A percentile compares a stretch with the other conserved stretches of the same genome.
phyloP scores from a whole-genome alignment of 2,329 filamentous ascomycete genomes.

The Aspergillus sojae region DNA sequence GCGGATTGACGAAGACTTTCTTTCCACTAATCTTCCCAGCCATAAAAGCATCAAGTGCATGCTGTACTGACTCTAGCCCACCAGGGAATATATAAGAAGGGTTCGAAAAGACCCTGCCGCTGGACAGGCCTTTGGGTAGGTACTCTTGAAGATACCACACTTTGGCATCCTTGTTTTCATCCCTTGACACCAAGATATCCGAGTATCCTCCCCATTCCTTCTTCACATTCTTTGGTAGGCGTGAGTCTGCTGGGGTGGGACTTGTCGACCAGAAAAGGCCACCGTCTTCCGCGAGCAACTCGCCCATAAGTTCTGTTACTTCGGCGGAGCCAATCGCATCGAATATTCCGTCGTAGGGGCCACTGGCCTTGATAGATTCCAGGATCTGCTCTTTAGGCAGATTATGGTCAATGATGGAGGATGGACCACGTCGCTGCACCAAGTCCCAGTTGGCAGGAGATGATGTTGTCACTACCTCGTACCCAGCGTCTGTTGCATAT shows the following conservation, averaged over 20 bases:
- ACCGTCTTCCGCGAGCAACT: conserved; percentile 10
- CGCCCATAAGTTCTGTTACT: not conserved
- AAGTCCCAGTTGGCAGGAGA: conserved; percentile 9
- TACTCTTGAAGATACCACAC: not conserved
- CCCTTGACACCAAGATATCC: not conserved
- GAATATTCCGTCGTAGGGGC: conserved; percentile 11
- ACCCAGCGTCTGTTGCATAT: conserved; percentile 16
- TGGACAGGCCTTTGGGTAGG: not conserved
- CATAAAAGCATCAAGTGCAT: not conserved
- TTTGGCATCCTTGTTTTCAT: not conserved
- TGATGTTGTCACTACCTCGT: conserved; percentile 18
- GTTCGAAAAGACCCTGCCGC: not conserved
- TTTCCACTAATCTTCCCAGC: not conserved
- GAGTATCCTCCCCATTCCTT: not conserved
- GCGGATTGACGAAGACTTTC: not conserved
- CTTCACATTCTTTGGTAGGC: not conserved
- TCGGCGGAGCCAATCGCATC: conserved; percentile 3
- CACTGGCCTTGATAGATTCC: not conserved
- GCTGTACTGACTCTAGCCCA: not conserved
- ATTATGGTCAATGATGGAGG: conserved; percentile 19
- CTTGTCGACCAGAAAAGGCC: not conserved
- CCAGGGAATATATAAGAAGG: not conserved
- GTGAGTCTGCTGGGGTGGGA: not conserved
- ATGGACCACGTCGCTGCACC: conserved; percentile 8
- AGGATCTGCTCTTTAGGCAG: conserved; percentile 1